Percentiles rank a stretch among this genome's conserved stretches.
Conservation (phyloP, 805 yeast species). For the Sporopachydermia lactativora region DNA sequence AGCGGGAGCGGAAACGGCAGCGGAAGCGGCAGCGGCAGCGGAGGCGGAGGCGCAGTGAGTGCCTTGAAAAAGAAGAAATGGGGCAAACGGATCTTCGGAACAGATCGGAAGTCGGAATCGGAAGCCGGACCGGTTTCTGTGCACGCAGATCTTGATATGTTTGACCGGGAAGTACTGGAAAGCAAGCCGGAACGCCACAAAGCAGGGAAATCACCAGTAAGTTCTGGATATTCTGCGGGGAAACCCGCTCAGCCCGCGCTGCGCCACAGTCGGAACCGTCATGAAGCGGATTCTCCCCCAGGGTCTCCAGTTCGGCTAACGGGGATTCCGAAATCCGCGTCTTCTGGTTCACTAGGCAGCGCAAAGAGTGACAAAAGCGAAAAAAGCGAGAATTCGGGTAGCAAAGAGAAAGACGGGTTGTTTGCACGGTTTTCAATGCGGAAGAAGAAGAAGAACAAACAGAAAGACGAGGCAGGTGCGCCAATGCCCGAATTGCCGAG, state of each 20-base stretch:
- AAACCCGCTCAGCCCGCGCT: no score
- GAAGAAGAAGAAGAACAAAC: not conserved
- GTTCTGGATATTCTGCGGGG: no score
- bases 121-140: constrained; percentile 2
- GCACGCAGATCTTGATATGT: constrained; percentile 8
- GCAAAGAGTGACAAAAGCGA: not conserved
- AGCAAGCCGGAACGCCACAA: not conserved
- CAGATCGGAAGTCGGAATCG: not conserved
- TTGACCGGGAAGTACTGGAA: not conserved
- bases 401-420: not conserved
- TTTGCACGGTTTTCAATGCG: not conserved
- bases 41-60: not conserved
- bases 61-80: not conserved
- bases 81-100: not conserved
- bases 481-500: no score
- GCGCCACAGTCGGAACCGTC: not conserved
- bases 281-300: not conserved
- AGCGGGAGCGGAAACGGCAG: not conserved
- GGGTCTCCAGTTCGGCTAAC: not conserved
- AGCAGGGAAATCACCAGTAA: not conserved
- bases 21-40: not conserved
- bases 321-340: not conserved
- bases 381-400: not conserved
- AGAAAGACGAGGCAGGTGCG: not conserved
- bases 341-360: not conserved